phyloP scores from a whole-genome alignment of 2,329 filamentous ascomycete species.

The Biscogniauxia sp. region DNA sequence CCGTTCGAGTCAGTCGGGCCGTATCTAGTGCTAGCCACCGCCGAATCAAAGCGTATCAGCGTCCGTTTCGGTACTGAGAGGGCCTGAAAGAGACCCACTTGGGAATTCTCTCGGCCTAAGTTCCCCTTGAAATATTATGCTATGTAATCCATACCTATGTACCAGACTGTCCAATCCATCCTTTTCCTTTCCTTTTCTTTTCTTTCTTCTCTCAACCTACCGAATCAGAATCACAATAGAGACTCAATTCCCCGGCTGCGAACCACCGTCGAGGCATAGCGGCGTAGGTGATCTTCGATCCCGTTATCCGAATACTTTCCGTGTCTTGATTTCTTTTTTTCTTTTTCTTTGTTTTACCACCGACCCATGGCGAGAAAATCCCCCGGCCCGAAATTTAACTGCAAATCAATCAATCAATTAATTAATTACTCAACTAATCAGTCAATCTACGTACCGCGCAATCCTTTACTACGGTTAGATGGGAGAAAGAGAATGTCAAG shows the following conservation, averaged over 20 bases:
- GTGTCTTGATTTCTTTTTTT: background rate
- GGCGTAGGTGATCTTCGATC: background rate
- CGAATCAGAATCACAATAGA: background rate
- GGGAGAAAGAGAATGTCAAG: too few relatives aligned
- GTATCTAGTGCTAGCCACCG: background rate
- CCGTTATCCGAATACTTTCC: background rate
- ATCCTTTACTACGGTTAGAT: too few relatives aligned
- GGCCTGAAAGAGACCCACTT: background rate
- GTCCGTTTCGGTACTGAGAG: background rate
- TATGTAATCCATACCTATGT: too few relatives aligned
- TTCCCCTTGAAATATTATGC: background rate
- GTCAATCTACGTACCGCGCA: too few relatives aligned
- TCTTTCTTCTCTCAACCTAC: background rate
- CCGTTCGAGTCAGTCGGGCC: background rate
- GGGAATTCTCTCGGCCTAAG: background rate
- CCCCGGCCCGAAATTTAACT: too few relatives aligned
- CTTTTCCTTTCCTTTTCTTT: background rate
- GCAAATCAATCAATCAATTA: too few relatives aligned
- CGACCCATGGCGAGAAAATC: background rate
- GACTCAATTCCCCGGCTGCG: background rate
- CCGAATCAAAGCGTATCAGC: background rate
- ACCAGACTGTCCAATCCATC: too few relatives aligned
- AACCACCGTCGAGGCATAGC: background rate
- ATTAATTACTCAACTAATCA: too few relatives aligned
- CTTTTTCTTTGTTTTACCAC: too few relatives aligned